Conservation (phyloP, 768 basidiomycete species). For the Termitomyces sp. region DNA sequence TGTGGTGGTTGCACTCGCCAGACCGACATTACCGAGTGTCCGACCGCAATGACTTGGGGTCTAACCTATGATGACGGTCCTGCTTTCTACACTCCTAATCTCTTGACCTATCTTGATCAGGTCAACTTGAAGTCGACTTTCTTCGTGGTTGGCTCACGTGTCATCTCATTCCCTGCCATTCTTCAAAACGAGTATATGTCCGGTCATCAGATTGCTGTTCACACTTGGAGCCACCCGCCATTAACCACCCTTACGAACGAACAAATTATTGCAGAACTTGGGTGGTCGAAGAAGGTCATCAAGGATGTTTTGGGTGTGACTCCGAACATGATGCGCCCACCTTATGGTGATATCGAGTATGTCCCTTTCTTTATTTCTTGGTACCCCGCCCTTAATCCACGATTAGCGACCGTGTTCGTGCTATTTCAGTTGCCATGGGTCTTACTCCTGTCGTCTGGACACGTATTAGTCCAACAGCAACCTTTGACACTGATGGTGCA, state of each 20-base stretch:
- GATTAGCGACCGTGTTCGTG: constrained; percentile 77
- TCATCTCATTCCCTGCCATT: constrained; percentile 61
- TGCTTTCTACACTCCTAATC: constrained; percentile 65
- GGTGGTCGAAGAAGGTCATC: constrained; percentile 84
- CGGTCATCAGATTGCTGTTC: constrained; percentile 72
- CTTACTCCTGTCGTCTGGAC: constrained; percentile 85
- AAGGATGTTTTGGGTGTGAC: constrained; percentile 76
- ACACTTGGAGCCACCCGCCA: constrained; percentile 66
- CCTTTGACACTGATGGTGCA: constrained; percentile 69
- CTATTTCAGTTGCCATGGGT: constrained; percentile 78
- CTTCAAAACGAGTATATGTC: constrained; percentile 72
- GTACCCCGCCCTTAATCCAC: constrained; percentile 3
- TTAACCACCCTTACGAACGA: constrained; percentile 76
- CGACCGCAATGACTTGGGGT: constrained; percentile 53
- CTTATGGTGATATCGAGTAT: constrained; percentile 76
- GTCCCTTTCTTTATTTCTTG: constrained; percentile 13
- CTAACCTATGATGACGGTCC: constrained; percentile 78
- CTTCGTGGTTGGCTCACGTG: constrained; percentile 83
- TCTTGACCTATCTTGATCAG: constrained; percentile 65
- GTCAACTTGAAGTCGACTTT: constrained; percentile 74
- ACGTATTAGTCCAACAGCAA: constrained; percentile 48
- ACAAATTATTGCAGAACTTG: constrained; percentile 81
- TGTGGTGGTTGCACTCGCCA: constrained; percentile 63
- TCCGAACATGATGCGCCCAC: constrained; percentile 76
- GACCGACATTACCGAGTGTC: constrained; percentile 76